Base-by-base conservation (phyloP, 2,329 filamentous ascomycete genomes). In the Pseudogymnoascus sp. region DNA sequence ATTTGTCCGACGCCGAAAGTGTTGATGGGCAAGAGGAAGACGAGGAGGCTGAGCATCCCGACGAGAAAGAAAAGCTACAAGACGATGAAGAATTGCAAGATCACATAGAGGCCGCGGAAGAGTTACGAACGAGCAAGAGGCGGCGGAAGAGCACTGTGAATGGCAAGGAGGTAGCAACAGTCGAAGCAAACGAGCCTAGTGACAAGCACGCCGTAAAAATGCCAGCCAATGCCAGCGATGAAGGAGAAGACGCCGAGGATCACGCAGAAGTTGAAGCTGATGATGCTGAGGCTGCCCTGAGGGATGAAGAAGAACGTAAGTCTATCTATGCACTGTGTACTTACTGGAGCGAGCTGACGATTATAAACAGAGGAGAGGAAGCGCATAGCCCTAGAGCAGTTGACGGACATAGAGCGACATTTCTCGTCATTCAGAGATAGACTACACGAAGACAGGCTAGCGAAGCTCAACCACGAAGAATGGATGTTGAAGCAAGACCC, bases 391-490 rank as follows among this genome's bases (percentile, higher is more conserved):
- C 87, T 92, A 71, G 90, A 92, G 62, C 86, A 91, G 67, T 82
- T 97, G 69, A 82, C 85, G 16, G 83, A 84, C 16, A 89, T 99
- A 45, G 93, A 97, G 73, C 89, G 89, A 73, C 90, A 94, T 72
- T 99, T 99, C 76, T 85, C 88, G 64, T 83, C 89, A 16, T 90
- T 97, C 71, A 85, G 92, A 70, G 92, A 92, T 69, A 95, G 92
- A 67, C 82, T 97, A 42, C 94, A 92, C 74, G 91, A 94, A 71
- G 93, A 97, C 74, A 85, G 91, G 66, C 82, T 99, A 22, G 87
- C 90, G 60, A 87, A 90, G 70, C 80, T 96, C 62, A 92, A 96
- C 69, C 78, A 81, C 67, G 85, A 88, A 73, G 85, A 88, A 70
- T 81, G 80, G 33, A 85, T 86, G 73, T 75, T 88, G 16, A 75